A percentile compares a stretch with the other conserved stretches of the same genome.
These are phyloP conservation scores for Pseudopyricularia javanii DNA, from an alignment of 2,329 filamentous ascomycete species.

Conservation along the genomic window DNA sequence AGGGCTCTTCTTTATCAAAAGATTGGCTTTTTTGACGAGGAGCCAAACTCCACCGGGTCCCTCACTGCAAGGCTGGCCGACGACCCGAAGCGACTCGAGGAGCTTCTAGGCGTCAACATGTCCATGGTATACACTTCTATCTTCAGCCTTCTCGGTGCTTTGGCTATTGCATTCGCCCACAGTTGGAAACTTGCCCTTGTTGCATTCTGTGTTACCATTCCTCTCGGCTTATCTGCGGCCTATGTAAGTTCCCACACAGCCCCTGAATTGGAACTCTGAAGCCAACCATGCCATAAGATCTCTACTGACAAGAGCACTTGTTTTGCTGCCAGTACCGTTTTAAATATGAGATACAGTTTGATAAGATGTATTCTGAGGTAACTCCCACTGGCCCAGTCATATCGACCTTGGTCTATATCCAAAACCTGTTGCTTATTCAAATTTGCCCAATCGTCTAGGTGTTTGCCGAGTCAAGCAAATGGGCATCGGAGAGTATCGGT, in stretches of 20 bases:
- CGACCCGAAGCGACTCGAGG: slow-evolving; percentile 48
- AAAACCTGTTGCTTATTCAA: background rate
- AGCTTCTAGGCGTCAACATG: slow-evolving; percentile 52
- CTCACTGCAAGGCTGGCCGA: slow-evolving; percentile 42
- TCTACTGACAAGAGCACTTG: too few species aligned
- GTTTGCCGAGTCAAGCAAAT: slow-evolving; percentile 60
- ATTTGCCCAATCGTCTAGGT: slow-evolving; percentile 20
- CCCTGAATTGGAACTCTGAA: too few species aligned
- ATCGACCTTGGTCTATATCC: background rate
- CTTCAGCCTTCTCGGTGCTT: slow-evolving; percentile 52
- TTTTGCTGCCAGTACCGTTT: slow-evolving; percentile 35
- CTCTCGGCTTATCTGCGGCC: slow-evolving; percentile 31
- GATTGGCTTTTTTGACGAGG: slow-evolving; percentile 47
- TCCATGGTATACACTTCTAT: slow-evolving; percentile 49
- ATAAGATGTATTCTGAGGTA: slow-evolving; percentile 49
- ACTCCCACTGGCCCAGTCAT: background rate
- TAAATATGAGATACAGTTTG: slow-evolving; percentile 52
- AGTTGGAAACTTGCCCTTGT: slow-evolving; percentile 69
- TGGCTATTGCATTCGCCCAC: slow-evolving; percentile 57
- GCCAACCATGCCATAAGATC: too few species aligned
- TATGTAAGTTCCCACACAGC: too few species aligned
- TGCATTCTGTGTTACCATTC: slow-evolving; percentile 46
- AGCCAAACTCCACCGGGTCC: slow-evolving; percentile 47
- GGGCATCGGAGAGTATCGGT: slow-evolving; percentile 61
- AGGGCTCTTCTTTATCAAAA: slow-evolving; percentile 45